Evolutionary conservation across 495 filamentous ascomycete genomes (phyloP).

Genomic region (Aspergillus leporis): DNA sequence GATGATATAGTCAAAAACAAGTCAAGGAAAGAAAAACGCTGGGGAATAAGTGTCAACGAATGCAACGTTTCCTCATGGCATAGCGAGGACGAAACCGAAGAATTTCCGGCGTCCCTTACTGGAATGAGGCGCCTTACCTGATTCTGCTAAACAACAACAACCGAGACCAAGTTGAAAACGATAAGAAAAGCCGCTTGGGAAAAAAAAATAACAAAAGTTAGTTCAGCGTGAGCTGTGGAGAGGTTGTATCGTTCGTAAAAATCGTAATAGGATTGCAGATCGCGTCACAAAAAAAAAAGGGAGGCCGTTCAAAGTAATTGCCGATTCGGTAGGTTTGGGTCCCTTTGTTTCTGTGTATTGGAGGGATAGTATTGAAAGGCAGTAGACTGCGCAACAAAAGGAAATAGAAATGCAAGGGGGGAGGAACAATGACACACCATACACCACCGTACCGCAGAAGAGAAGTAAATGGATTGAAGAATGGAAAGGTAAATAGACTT

Average conservation of each 20-base stretch:
- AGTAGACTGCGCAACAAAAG: slow-evolving; percentile 5
- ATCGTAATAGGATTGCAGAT: slow-evolving; percentile 33
- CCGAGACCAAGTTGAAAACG: background rate
- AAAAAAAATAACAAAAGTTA: background rate
- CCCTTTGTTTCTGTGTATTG: slow-evolving; percentile 10
- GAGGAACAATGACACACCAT: slow-evolving; percentile 14
- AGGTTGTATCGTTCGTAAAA: slow-evolving; percentile 29
- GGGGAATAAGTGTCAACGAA: background rate
- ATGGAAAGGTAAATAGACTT: slow-evolving; percentile 22
- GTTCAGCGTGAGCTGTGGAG: background rate
- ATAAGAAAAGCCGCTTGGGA: background rate
- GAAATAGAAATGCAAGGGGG: slow-evolving; percentile 13
- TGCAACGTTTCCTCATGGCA: slow-evolving; percentile 17
- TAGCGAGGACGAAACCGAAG: background rate
- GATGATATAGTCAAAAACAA: slow-evolving; percentile 1
- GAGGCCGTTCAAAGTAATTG: slow-evolving; percentile 18
- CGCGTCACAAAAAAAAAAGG: slow-evolving; percentile 23
- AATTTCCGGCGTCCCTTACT: slow-evolving; percentile 19
- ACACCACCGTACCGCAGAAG: slow-evolving; percentile 12
- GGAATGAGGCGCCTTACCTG: slow-evolving; percentile 24
- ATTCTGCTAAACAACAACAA: slow-evolving; percentile 18
- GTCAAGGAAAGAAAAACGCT: slow-evolving; percentile 14
- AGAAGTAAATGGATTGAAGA: slow-evolving; percentile 11
- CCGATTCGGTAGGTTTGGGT: slow-evolving; percentile 19
- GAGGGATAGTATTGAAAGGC: slow-evolving; percentile 8